Conservation (phyloP, 257 asterid genomes). For the Thymus mandschuricus region DNA sequence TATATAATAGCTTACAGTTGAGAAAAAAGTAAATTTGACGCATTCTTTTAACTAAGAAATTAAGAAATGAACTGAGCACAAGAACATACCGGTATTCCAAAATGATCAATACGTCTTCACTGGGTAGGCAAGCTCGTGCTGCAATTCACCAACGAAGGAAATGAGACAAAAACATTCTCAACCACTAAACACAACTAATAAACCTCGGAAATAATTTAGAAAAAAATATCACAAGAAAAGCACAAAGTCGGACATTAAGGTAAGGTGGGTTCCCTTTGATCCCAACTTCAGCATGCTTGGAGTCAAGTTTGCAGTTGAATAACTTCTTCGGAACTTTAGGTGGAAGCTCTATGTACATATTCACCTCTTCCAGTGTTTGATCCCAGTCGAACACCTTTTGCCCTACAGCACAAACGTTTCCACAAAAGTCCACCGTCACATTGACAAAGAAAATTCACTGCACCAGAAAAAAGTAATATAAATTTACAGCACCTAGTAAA, state of each 20-base stretch:
- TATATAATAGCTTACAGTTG: not conserved
- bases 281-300: slow-evolving; percentile 91
- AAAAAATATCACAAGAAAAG: too few relatives aligned
- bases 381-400: slow-evolving; percentile 99
- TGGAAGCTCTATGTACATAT: slow-evolving; percentile 86
- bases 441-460: not conserved
- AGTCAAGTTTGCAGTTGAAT: slow-evolving; percentile 67
- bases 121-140: slow-evolving; percentile 65
- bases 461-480: not conserved
- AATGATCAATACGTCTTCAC: slow-evolving; percentile 94
- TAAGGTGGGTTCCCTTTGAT: slow-evolving; percentile 96
- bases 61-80: too few relatives aligned
- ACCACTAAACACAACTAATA: slow-evolving; percentile 1
- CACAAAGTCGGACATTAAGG: slow-evolving; percentile 57
- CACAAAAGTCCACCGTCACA: slow-evolving; percentile 8
- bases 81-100: slow-evolving; percentile 86
- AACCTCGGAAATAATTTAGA: not conserved
- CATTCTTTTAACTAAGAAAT: too few relatives aligned
- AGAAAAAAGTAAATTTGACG: not conserved
- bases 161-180: slow-evolving; percentile 16
- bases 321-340: slow-evolving; percentile 84
- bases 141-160: slow-evolving; percentile 18
- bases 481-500: too few relatives aligned
- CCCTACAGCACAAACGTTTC: slow-evolving; percentile 48
- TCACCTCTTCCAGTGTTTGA: slow-evolving; percentile 95